Conservation (phyloP, 1,284 basidiomycete genomes). For the Exobasidium cylindrosporum region DNA sequence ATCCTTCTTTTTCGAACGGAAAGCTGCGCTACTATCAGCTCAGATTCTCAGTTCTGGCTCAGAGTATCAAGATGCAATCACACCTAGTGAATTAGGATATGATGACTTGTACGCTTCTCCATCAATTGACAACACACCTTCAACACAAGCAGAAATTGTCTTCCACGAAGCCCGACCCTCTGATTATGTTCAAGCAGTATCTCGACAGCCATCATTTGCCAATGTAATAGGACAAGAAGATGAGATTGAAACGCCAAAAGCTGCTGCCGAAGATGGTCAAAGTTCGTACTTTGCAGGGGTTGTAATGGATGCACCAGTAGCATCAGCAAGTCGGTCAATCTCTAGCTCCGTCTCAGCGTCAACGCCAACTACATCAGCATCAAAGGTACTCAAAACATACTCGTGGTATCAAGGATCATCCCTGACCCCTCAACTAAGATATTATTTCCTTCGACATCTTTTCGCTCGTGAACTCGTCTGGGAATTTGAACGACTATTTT, state of each 20-base stretch:
- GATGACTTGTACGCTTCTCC: background rate
- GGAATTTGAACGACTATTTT: conserved; percentile 47
- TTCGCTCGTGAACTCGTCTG: conserved; percentile 37
- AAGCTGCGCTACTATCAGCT: no score
- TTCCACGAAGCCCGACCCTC: background rate
- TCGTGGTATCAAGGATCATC: conserved; percentile 35
- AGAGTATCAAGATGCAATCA: background rate
- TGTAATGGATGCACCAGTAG: background rate
- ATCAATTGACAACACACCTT: background rate
- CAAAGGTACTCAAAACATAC: background rate
- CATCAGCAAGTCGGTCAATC: background rate
- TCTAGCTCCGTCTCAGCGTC: background rate
- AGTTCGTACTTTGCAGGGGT: background rate
- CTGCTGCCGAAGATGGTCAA: background rate
- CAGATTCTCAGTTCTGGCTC: background rate
- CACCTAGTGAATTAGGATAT: background rate
- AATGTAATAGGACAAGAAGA: background rate
- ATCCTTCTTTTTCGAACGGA: background rate
- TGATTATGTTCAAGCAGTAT: conserved; percentile 4
- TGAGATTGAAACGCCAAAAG: background rate
- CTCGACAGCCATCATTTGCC: background rate
- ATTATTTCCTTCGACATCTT: conserved; percentile 47
- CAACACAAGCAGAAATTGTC: background rate
- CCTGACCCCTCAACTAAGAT: conserved; percentile 38
- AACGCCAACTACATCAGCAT: background rate